These are phyloP conservation scores for Emergomyces orientalis DNA, from an alignment of 2,329 filamentous ascomycete genomes.

Conservation along the genomic window DNA sequence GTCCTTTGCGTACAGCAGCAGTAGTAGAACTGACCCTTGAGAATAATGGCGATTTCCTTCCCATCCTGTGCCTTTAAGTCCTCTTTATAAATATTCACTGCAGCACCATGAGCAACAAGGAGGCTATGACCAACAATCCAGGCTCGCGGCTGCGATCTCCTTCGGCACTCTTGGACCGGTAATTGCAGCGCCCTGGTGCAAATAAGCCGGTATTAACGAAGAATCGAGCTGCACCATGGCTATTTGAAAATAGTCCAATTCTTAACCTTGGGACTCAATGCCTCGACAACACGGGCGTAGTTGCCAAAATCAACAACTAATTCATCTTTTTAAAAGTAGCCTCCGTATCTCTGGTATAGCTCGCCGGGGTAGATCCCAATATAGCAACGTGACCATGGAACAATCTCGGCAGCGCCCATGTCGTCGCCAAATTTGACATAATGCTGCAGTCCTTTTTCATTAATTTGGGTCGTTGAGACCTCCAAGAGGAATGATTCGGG, in stretches of 20 bases:
- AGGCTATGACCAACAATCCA: slow-evolving; percentile 78
- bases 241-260: slow-evolving; percentile 90
- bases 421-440: slow-evolving; percentile 73
- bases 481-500: slow-evolving; percentile 75
- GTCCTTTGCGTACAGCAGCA: not conserved
- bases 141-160: slow-evolving; percentile 70
- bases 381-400: slow-evolving; percentile 71
- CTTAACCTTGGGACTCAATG: slow-evolving; percentile 64
- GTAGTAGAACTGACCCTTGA: slow-evolving; percentile 53
- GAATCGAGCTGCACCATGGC: slow-evolving; percentile 73
- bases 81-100: slow-evolving; percentile 72
- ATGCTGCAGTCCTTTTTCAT: slow-evolving; percentile 65
- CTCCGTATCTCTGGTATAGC: slow-evolving; percentile 71
- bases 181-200: slow-evolving; percentile 72
- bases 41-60: slow-evolving; percentile 76
- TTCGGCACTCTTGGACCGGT: slow-evolving; percentile 58
- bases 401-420: slow-evolving; percentile 64
- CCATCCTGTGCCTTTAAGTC: slow-evolving; percentile 65
- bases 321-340: slow-evolving; percentile 69
- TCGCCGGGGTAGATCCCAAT: slow-evolving; percentile 80
- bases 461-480: slow-evolving; percentile 73
- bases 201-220: slow-evolving; percentile 70
- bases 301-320: slow-evolving; percentile 72
- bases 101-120: slow-evolving; percentile 67
- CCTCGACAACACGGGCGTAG: slow-evolving; percentile 65